Evolutionary conservation across 2,329 filamentous ascomycete species (phyloP).

Genomic region (Aspergillus sojae): DNA sequence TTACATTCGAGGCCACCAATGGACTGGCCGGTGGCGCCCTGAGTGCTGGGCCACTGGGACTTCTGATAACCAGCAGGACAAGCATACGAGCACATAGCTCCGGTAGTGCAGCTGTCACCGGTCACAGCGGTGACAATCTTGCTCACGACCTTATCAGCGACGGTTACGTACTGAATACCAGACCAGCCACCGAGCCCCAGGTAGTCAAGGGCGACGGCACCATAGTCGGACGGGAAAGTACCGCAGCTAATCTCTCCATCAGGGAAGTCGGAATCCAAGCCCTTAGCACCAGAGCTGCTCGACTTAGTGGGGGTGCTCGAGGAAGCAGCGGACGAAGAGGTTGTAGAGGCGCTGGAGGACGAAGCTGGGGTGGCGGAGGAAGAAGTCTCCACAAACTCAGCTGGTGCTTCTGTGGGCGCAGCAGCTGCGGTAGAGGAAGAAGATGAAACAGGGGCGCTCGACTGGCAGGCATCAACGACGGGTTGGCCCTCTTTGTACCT

Average conservation of each 20-base stretch:
- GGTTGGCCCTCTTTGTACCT: constrained; percentile 67
- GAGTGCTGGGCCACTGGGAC: constrained; percentile 79
- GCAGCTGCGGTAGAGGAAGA: constrained; percentile 33
- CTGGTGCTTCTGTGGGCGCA: constrained; percentile 37
- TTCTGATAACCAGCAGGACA: constrained; percentile 93
- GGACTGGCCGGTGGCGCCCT: constrained; percentile 80
- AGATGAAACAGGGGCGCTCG: constrained; percentile 36
- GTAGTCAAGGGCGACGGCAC: constrained; percentile 71
- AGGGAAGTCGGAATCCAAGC: constrained; percentile 71
- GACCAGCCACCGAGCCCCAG: constrained; percentile 74
- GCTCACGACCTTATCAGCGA: constrained; percentile 58
- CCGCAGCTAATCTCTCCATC: constrained; percentile 72
- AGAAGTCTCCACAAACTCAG: constrained; percentile 55
- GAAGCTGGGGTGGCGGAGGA: constrained; percentile 21
- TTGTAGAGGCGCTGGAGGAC: constrained; percentile 19
- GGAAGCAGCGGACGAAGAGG: constrained; percentile 15
- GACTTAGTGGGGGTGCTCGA: constrained; percentile 33
- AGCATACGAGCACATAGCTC: constrained; percentile 84
- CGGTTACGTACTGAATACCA: constrained; percentile 70
- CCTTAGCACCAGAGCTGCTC: constrained; percentile 45
- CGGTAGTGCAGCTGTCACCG: constrained; percentile 63
- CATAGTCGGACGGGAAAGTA: constrained; percentile 78
- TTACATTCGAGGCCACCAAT: constrained; percentile 82
- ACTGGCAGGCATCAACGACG: constrained; percentile 55
- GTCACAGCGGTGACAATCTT: constrained; percentile 66